Evolutionary conservation across 2,329 filamentous ascomycete species (phyloP).

Genomic region (Trichoderma oligosporum): DNA sequence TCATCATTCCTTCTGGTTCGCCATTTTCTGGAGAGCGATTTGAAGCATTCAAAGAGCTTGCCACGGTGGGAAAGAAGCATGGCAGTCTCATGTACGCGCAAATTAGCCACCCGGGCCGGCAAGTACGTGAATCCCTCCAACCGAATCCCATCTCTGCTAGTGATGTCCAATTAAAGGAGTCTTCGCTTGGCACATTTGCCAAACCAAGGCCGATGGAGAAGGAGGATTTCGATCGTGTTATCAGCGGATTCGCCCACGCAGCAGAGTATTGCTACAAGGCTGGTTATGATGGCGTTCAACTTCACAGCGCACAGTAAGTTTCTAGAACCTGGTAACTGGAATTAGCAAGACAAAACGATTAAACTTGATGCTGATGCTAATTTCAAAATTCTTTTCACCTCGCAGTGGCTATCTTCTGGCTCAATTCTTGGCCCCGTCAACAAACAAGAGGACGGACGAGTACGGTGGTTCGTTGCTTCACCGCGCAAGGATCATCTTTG

Average conservation of each 20-base stretch:
- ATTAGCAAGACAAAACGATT: too few relatives aligned
- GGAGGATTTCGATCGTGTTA: slow-evolving; percentile 53
- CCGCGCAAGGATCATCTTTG: slow-evolving; percentile 43
- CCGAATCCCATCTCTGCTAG: slow-evolving; percentile 41
- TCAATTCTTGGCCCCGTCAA: slow-evolving; percentile 49
- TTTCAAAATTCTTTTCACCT: too few relatives aligned
- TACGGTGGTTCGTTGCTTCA: slow-evolving; percentile 46
- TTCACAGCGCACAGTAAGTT: slow-evolving; percentile 49
- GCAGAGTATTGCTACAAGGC: slow-evolving; percentile 60
- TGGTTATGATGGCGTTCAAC: slow-evolving; percentile 52
- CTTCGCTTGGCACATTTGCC: slow-evolving; percentile 34
- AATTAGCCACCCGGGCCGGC: slow-evolving; percentile 55
- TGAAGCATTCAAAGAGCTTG: slow-evolving; percentile 56
- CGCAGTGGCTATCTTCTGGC: slow-evolving; percentile 47
- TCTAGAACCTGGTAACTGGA: too few relatives aligned
- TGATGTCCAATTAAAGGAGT: slow-evolving; percentile 34
- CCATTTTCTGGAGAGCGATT: slow-evolving; percentile 55
- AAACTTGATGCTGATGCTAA: too few relatives aligned
- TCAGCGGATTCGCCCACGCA: slow-evolving; percentile 59
- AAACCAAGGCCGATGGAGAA: slow-evolving; percentile 52
- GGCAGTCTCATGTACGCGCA: slow-evolving; percentile 60
- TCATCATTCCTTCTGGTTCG: slow-evolving; percentile 53
- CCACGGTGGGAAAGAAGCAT: slow-evolving; percentile 50
- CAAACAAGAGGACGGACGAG: slow-evolving; percentile 50
- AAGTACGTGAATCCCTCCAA: slow-evolving; percentile 23